phyloP scores from a whole-genome alignment of 2,329 filamentous ascomycete genomes.

The Xylaria sp. region DNA sequence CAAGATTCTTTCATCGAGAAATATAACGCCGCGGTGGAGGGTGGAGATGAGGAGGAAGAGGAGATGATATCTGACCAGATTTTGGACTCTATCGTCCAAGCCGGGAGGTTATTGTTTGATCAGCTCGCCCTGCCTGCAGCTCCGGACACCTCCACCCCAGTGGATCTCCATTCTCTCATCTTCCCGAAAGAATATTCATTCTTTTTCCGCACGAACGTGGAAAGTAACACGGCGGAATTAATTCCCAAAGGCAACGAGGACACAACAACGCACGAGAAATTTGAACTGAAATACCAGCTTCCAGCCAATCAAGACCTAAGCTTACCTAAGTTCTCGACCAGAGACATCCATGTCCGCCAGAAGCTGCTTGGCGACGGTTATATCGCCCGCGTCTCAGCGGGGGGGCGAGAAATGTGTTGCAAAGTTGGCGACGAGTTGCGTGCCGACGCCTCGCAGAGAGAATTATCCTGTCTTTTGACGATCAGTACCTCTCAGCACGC shows the following conservation, averaged over 20 bases:
- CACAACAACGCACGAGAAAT: conserved; percentile 3
- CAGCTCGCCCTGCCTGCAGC: conserved; percentile 20
- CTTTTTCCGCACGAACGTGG: conserved; percentile 14
- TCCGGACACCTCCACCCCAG: background rate
- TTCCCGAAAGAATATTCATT: conserved; percentile 27
- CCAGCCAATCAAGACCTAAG: conserved; percentile 12
- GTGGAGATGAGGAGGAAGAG: conserved; percentile 20
- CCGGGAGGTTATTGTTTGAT: conserved; percentile 25
- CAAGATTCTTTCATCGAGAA: conserved; percentile 26
- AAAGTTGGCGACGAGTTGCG: conserved; percentile 23
- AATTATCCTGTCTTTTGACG: conserved; percentile 25
- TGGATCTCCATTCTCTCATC: conserved; percentile 28
- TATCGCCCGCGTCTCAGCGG: conserved; percentile 23
- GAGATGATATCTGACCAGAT: conserved; percentile 23
- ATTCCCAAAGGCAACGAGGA: conserved; percentile 1
- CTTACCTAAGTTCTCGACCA: conserved; percentile 25
- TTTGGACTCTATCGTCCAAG: conserved; percentile 16
- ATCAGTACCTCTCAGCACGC: conserved; percentile 21
- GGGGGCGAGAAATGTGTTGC: conserved; percentile 25
- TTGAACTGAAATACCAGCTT: conserved; percentile 17
- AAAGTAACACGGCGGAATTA: conserved; percentile 13
- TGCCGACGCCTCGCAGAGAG: conserved; percentile 22
- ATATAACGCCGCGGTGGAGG: conserved; percentile 24
- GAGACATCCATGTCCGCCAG: conserved; percentile 25
- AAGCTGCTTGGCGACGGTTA: conserved; percentile 27